Base-by-base conservation (phyloP, 495 filamentous ascomycete genomes). In the Xylaria bambusicola region DNA sequence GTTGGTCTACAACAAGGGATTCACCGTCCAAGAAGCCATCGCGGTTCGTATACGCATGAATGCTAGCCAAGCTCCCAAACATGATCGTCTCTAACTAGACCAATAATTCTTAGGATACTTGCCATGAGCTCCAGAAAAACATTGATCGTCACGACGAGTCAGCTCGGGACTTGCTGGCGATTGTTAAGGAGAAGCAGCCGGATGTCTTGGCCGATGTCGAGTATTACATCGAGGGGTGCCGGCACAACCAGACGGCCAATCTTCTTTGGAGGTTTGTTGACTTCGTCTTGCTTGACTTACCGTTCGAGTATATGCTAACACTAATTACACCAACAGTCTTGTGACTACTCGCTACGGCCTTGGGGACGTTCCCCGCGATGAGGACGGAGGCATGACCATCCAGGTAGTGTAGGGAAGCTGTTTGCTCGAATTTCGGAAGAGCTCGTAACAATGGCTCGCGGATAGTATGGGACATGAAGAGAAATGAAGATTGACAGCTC, bases 1-100 rank as follows among this genome's bases (percentile, higher is more conserved):
- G n/a, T 8, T 50, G n/a, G 27, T 50, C n/a, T 27, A 50, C 18
- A 27, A 50, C 47, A 26, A 10, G n/a, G 47, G 47, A 35, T n/a
- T 50, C 9, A 50, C 27, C 5, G 47, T 35, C 0, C 47, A 50
- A 27, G 47, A 33, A 35, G 47, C 47, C 5, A 50, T 50, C 12
- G 17, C 27, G 26, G 47, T 50, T 20, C 17, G 38, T 23, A 12
- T 50, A 10, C 1, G 2, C 15, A 8, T n/a, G 18, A 18, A 3
- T n/a, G 10, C 20, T 33, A 6, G 0, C n/a, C n/a, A n/a, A n/a
- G n/a, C n/a, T n/a, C n/a, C n/a, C n/a, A n/a, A n/a, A n/a, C n/a
- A n/a, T n/a, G n/a, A n/a, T 15, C 13, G n/a, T 23, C 10, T 17
- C 47, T 50, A 50, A 50, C 17, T 3, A 33, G 17, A 3, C 10